Base-by-base conservation (phyloP, 768 basidiomycete genomes). In the Termitomyces sp. region DNA sequence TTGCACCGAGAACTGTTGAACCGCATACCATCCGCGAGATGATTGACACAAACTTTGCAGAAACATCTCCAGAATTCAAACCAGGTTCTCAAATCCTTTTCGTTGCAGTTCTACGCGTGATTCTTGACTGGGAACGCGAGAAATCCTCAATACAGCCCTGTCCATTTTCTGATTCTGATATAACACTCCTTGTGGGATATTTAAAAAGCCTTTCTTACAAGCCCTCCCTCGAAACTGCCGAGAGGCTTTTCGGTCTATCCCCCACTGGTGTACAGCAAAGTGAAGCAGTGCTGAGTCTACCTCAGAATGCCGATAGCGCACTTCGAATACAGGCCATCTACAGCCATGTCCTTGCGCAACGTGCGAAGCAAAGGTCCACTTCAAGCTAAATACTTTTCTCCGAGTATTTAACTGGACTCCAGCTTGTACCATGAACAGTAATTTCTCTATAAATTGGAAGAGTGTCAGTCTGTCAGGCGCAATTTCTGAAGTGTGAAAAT, bases 91-190 rank as follows among this genome's bases (percentile, higher is more conserved):
- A 58, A 12, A 18, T 51, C 39, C 49, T 58, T 24, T 52, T 45
- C 15, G 57, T 58, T 18, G 57, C 50, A 9, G 36, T 52, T 1
- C 16, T 58, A 13, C 57, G 42, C 4, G n/a, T 6, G 16, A 58
- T 58, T 22, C 57, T 58, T 24, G 57, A 58, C 24, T 58, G 57
- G 57, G 57, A 58, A 33, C 37, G 52, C 18, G 49, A 51, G 2
- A 3, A 33, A 33, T 49, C 49, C 24, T 3, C 30, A 2, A 24
- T 1, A 18, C 18, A 52, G 24, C 50, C 33, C 24, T 58, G 57
- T 45, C 47, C 57, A 3, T 58, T 58, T 24, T 52, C 57, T 9
- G 31, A 44, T n/a, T 58, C 49, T 9, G 57, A 58, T 27, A 46
- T 58, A 20, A 58, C 42, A 13, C 13, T 52, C 24, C 31, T 58